Evolutionary conservation across 2,329 filamentous ascomycete species (phyloP).

Genomic region (Neonectria ditissima): DNA sequence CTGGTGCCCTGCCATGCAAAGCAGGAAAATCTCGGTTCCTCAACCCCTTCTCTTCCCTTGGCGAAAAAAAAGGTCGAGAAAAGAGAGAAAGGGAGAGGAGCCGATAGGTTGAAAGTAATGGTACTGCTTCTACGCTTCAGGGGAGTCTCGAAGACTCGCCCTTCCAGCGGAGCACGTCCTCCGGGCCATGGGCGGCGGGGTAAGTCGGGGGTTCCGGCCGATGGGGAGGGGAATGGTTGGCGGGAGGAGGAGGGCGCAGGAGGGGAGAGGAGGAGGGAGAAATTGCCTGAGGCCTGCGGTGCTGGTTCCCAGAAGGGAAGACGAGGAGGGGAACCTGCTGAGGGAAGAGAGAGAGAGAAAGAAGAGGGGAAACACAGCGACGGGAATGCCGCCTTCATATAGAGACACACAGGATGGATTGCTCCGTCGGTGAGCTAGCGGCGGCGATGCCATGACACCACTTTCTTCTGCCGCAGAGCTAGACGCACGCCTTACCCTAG

Average conservation of each 20-base stretch:
- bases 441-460: not conserved
- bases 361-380: too few relatives aligned
- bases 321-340: constrained; percentile 28
- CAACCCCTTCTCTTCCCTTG: not conserved
- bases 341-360: constrained; percentile 7
- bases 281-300: constrained; percentile 34
- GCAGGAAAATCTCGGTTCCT: constrained; percentile 29
- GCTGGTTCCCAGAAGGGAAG: constrained; percentile 21
- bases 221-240: constrained; percentile 20
- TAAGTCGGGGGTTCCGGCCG: constrained; percentile 13
- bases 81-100: constrained; percentile 5
- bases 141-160: constrained; percentile 21
- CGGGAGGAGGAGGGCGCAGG: constrained; percentile 15
- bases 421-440: not conserved
- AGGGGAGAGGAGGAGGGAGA: constrained; percentile 13
- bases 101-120: not conserved
- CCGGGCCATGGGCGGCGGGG: constrained; percentile 26
- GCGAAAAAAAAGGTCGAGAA: constrained; percentile 1
- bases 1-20: constrained; percentile 31
- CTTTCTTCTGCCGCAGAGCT: too few relatives aligned
- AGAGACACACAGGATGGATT: too few relatives aligned
- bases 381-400: constrained; percentile 6
- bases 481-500: constrained; percentile 1
- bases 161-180: constrained; percentile 29
- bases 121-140: constrained; percentile 23